These are phyloP conservation scores for Apiospora malaysiana DNA, from an alignment of 2,329 filamentous ascomycete species.

Conservation along the genomic window DNA sequence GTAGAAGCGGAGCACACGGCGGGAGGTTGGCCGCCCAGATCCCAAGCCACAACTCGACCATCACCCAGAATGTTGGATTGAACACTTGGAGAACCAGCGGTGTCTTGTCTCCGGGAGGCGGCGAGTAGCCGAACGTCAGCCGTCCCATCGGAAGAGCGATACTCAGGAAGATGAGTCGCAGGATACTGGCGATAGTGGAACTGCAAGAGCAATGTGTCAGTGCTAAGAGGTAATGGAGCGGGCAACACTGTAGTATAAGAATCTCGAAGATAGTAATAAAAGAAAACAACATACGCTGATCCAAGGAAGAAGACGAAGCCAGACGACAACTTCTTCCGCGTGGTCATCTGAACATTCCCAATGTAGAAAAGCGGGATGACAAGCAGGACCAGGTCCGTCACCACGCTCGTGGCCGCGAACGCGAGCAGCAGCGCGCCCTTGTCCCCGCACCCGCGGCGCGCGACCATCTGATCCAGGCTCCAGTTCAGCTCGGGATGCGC, in stretches of 20 bases:
- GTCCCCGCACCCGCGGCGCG: neutral
- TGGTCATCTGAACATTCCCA: neutral
- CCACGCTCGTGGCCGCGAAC: neutral
- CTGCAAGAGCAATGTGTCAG: neutral
- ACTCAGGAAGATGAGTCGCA: neutral
- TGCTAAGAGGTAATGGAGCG: neutral
- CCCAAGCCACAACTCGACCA: constrained; percentile 25
- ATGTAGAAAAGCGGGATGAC: neutral
- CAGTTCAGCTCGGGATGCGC: neutral
- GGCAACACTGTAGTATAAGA: neutral
- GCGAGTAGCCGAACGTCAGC: neutral
- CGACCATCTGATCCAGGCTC: neutral
- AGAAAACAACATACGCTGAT: neutral
- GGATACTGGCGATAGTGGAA: neutral
- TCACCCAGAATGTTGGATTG: constrained; percentile 28
- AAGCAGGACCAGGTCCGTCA: neutral
- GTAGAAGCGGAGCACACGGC: constrained; percentile 8
- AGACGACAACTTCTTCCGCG: neutral
- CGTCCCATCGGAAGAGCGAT: neutral
- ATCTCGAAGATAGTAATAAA: neutral
- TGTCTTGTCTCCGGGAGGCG: neutral
- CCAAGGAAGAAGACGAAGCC: neutral
- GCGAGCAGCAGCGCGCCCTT: neutral
- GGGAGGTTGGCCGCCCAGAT: constrained; percentile 26
- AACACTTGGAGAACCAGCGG: constrained; percentile 22